These are phyloP conservation scores for Colletotrichum sublineola DNA, from an alignment of 2,329 filamentous ascomycete species.

Conservation along the genomic window DNA sequence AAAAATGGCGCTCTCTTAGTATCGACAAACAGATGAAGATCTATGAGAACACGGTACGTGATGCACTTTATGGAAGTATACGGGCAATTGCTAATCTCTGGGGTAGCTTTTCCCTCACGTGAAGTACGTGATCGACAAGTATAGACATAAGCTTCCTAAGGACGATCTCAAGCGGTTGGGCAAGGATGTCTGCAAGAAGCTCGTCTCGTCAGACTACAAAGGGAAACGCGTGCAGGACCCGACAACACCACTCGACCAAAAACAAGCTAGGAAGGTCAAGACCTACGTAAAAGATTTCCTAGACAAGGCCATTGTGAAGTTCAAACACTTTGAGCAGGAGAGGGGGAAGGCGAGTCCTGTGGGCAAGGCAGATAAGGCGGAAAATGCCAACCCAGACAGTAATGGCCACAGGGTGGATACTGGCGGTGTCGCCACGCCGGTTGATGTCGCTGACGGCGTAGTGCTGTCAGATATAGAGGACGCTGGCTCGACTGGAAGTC, in stretches of 20 bases:
- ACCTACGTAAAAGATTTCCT: slow-evolving; percentile 84
- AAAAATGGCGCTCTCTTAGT: slow-evolving; percentile 78
- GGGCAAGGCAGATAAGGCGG: slow-evolving; percentile 46
- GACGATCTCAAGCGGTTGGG: slow-evolving; percentile 76
- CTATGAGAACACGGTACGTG: slow-evolving; percentile 90
- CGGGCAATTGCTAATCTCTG: slow-evolving; percentile 4
- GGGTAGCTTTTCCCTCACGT: slow-evolving; percentile 84
- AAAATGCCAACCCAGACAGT: slow-evolving; percentile 14
- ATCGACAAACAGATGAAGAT: slow-evolving; percentile 94
- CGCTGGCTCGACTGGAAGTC: slow-evolving; percentile 59
- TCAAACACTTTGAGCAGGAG: slow-evolving; percentile 74
- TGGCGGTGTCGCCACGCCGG: slow-evolving; percentile 45
- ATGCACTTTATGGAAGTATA: not conserved
- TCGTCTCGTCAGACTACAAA: slow-evolving; percentile 93
- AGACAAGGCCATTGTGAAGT: slow-evolving; percentile 86
- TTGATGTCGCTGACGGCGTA: slow-evolving; percentile 55
- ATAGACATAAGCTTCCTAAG: slow-evolving; percentile 86
- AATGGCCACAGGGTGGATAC: slow-evolving; percentile 19
- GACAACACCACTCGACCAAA: slow-evolving; percentile 75
- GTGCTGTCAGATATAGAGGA: slow-evolving; percentile 61
- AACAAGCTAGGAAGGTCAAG: slow-evolving; percentile 86
- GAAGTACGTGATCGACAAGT: slow-evolving; percentile 88
- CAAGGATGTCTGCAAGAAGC: slow-evolving; percentile 83
- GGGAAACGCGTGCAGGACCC: slow-evolving; percentile 88
- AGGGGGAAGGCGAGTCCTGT: slow-evolving; percentile 68